Evolutionary conservation across 495 filamentous ascomycete genomes (phyloP).

Genomic region (Podospora didyma): DNA sequence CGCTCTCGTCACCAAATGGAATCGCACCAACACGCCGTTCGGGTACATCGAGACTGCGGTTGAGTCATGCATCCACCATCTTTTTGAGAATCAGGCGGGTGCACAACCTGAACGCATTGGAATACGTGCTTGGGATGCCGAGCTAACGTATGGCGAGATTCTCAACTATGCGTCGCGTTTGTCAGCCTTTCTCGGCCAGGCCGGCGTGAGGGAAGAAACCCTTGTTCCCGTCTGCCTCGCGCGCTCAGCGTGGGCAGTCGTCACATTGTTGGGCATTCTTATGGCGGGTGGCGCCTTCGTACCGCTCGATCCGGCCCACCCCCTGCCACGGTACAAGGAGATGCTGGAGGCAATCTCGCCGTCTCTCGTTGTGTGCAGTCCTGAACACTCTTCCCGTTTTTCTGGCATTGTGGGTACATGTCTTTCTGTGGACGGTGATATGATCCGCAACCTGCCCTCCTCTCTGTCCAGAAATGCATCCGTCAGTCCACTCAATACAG

Average conservation of each 20-base stretch:
- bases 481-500: conserved; percentile 14
- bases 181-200: conserved; percentile 36
- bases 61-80: conserved; percentile 43
- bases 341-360: conserved; percentile 28
- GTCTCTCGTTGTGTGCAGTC: conserved; percentile 13
- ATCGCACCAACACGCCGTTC: conserved; percentile 22
- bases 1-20: conserved; percentile 16
- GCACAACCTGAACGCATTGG: conserved; percentile 26
- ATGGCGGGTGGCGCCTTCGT: conserved; percentile 47
- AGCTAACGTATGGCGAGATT: conserved; percentile 52
- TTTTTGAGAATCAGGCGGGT: conserved; percentile 43
- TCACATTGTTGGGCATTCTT: conserved; percentile 43
- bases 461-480: not conserved
- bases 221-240: conserved; percentile 55
- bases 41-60: conserved; percentile 25
- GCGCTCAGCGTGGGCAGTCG: conserved; percentile 42
- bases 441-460: not conserved
- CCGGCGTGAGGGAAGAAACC: conserved; percentile 40
- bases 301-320: conserved; percentile 56
- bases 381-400: conserved; percentile 9
- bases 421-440: conserved; percentile 7
- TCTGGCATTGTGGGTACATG: conserved; percentile 7
- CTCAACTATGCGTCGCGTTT: conserved; percentile 30
- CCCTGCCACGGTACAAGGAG: conserved; percentile 40
- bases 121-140: conserved; percentile 55